These are phyloP conservation scores for Collybia sp. DNA, from an alignment of 768 basidiomycete genomes.

Conservation along the genomic window DNA sequence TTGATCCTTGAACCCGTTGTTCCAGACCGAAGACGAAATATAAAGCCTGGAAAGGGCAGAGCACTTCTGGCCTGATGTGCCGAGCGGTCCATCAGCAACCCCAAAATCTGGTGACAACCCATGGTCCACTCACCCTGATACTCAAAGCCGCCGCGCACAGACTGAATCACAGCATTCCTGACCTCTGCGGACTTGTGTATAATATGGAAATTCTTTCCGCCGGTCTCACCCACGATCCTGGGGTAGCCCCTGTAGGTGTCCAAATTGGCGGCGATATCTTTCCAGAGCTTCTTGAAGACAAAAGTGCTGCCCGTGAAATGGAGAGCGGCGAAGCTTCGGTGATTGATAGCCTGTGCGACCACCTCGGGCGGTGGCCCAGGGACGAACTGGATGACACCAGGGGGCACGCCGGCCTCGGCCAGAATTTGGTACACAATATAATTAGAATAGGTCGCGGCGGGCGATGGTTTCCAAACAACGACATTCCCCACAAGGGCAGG, in stretches of 20 bases:
- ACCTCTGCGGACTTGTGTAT: conserved; percentile 86
- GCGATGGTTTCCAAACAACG: conserved; percentile 96
- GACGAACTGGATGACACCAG: conserved; percentile 95
- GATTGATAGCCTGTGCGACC: conserved; percentile 77
- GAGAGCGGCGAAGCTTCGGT: conserved; percentile 78
- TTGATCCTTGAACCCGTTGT: conserved; percentile 77
- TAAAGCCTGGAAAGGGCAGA: conserved; percentile 91
- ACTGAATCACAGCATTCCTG: conserved; percentile 85
- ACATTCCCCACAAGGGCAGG: conserved; percentile 96
- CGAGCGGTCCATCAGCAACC: background rate
- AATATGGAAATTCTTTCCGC: conserved; percentile 98
- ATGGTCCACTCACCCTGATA: conserved; percentile 66
- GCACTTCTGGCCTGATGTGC: conserved; percentile 83
- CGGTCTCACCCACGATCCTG: conserved; percentile 95
- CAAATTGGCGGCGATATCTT: conserved; percentile 85
- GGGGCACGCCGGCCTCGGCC: conserved; percentile 89
- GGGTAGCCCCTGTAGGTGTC: conserved; percentile 89
- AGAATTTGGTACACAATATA: conserved; percentile 90
- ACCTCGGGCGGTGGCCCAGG: conserved; percentile 85
- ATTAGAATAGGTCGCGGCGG: conserved; percentile 92
- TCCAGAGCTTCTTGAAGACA: conserved; percentile 96
- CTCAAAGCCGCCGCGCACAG: conserved; percentile 87
- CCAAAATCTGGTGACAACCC: too few species aligned
- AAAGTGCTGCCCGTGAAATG: conserved; percentile 97
- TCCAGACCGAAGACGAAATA: conserved; percentile 85